Percentiles rank a stretch among this genome's conserved stretches.
Evolutionary conservation across 768 basidiomycete genomes (phyloP).

Genomic region (Butyriboletus loyo): DNA sequence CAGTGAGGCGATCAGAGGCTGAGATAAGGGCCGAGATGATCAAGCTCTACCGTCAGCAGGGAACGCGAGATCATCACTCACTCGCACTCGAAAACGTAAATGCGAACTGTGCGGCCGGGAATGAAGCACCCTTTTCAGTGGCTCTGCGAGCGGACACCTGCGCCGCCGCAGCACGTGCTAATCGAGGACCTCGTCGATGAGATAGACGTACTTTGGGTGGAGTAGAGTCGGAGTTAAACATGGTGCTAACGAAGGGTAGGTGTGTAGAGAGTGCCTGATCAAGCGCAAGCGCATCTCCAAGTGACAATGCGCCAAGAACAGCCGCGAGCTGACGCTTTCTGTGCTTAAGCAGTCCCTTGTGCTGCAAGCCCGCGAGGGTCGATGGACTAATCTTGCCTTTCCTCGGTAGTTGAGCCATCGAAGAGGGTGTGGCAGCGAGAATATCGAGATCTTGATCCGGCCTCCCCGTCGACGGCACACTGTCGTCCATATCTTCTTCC

Average conservation of each 20-base stretch:
- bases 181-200: constrained; percentile 49
- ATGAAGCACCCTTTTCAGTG: constrained; percentile 33
- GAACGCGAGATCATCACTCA: constrained; percentile 48
- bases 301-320: constrained; percentile 63
- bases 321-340: constrained; percentile 70
- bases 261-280: constrained; percentile 70
- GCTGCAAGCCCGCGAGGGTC: constrained; percentile 66
- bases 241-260: constrained; percentile 31
- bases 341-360: constrained; percentile 69
- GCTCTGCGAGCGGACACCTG: constrained; percentile 6
- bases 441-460: constrained; percentile 24
- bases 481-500: constrained; percentile 40
- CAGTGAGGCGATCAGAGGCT: constrained; percentile 72
- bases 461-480: constrained; percentile 25
- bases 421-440: constrained; percentile 17
- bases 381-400: constrained; percentile 54
- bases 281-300: constrained; percentile 67
- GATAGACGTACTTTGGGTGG: constrained; percentile 50
- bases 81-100: constrained; percentile 65
- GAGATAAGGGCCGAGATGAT: constrained; percentile 26
- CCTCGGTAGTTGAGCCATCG: constrained; percentile 20
- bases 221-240: constrained; percentile 31
- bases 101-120: constrained; percentile 54
- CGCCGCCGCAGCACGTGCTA: constrained; percentile 43
- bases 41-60: constrained; percentile 24